Percentiles rank a stretch among this genome's conserved stretches.
Evolutionary conservation across 495 filamentous ascomycete genomes (phyloP).

Genomic region (Bombardia bombarda): DNA sequence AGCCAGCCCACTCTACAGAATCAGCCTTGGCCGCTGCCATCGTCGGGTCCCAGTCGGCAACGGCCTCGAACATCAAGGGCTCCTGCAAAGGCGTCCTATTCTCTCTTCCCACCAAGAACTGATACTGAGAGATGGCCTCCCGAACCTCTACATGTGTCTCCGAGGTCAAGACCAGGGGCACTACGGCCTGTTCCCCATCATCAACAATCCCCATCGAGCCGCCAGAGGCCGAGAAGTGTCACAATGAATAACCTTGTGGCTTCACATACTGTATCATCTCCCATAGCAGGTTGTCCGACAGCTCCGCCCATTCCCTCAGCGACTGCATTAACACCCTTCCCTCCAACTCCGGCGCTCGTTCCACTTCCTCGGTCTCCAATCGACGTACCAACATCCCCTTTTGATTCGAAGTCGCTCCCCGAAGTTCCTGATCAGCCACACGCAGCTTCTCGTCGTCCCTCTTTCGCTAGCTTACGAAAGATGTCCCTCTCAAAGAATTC

Average conservation of each 20-base stretch:
- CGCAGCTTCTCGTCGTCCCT: constrained; percentile 5
- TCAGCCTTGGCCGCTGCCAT: constrained; percentile 1
- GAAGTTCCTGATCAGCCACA: not conserved
- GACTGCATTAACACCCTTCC: not conserved
- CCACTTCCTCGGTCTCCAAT: not conserved
- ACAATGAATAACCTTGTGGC: not conserved
- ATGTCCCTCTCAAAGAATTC: constrained; percentile 9
- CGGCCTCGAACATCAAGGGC: constrained; percentile 5
- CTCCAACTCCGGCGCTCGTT: not conserved
- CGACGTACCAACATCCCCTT: not conserved
- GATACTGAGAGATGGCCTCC: not conserved
- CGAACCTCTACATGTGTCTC: constrained; percentile 1
- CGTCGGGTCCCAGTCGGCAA: constrained; percentile 1
- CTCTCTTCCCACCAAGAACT: constrained; percentile 17
- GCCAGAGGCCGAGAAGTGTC: not conserved
- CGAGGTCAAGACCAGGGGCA: not conserved
- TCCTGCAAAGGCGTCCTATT: constrained; percentile 13
- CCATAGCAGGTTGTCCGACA: not conserved
- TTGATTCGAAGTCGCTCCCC: constrained; percentile 5
- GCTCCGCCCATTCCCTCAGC: not conserved
- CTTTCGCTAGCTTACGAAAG: constrained; percentile 10
- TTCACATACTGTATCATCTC: not conserved
- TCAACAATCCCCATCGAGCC: not conserved
- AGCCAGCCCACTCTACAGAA: not conserved
- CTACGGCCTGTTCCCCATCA: not conserved